phyloP scores from a whole-genome alignment of 179 eudicot genomes.

The Beta macrorhiza region DNA sequence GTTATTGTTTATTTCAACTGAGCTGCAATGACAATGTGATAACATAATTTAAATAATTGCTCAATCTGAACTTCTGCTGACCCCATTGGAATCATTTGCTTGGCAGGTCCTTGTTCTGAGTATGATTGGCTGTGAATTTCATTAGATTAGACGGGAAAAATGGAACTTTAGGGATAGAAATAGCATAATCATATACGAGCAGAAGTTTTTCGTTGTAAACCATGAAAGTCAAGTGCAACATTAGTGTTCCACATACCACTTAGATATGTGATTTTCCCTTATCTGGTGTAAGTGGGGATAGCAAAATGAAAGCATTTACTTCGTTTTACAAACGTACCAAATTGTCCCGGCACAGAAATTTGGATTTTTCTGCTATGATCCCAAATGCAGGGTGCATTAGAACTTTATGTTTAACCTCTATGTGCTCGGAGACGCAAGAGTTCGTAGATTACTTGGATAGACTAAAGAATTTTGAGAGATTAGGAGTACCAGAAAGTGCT shows the following conservation, averaged over 20 bases:
- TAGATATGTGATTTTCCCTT: constrained; percentile 5
- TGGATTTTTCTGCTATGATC: neutral
- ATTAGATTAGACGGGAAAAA: neutral
- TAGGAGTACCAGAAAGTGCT: constrained; percentile 79
- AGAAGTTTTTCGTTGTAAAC: neutral
- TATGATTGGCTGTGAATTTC: neutral
- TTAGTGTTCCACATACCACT: neutral
- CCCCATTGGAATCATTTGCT: neutral
- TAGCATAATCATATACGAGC: neutral
- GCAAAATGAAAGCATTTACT: constrained; percentile 18
- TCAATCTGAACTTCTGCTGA: neutral
- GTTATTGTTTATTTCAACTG: neutral
- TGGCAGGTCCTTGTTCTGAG: neutral
- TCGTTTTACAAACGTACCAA: neutral
- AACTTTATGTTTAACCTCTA: constrained; percentile 25
- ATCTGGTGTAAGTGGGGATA: neutral
- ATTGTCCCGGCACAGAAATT: neutral
- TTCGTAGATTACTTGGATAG: constrained; percentile 64
- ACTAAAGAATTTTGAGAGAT: constrained; percentile 76
- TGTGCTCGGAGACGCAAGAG: constrained; percentile 43
- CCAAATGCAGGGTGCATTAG: constrained; percentile 16
- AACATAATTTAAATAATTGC: neutral
- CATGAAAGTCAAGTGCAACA: neutral
- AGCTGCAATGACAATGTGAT: neutral
- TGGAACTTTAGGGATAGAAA: neutral